Percentiles rank a stretch among this genome's conserved stretches.
These are phyloP conservation scores for Fraxinus sp. DNA, from an alignment of 305 asterid genomes.

Conservation along the genomic window DNA sequence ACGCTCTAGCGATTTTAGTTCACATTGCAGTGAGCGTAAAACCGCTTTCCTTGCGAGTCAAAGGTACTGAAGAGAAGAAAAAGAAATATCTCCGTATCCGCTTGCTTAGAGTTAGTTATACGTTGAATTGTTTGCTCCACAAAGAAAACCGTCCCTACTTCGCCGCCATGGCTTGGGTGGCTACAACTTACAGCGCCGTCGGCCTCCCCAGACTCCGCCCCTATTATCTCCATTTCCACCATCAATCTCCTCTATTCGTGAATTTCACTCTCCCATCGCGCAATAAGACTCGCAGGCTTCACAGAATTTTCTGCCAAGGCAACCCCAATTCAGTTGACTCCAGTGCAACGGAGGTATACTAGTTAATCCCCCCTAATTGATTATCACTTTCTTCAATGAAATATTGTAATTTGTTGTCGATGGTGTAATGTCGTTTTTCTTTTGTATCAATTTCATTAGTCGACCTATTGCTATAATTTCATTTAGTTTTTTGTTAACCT, in stretches of 20 bases:
- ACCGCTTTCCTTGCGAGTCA: background rate
- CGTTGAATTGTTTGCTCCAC: slow-evolving; percentile 24
- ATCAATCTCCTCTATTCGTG: slow-evolving; percentile 25
- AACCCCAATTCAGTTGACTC: slow-evolving; percentile 40
- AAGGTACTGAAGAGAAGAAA: background rate
- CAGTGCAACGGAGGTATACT: slow-evolving; percentile 33
- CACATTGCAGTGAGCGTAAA: background rate
- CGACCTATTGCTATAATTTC: background rate
- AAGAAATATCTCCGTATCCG: slow-evolving; percentile 8
- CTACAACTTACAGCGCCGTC: slow-evolving; percentile 54
- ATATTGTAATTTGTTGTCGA: background rate
- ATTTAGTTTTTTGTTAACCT: background rate
- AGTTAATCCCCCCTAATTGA: background rate
- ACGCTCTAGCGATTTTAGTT: background rate
- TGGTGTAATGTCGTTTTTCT: background rate
- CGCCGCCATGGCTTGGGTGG: slow-evolving; percentile 61
- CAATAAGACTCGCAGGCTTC: slow-evolving; percentile 28
- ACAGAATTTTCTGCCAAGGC: slow-evolving; percentile 37
- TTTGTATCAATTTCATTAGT: background rate
- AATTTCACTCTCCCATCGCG: slow-evolving; percentile 35
- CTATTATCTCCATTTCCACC: slow-evolving; percentile 24
- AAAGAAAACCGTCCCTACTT: slow-evolving; percentile 11
- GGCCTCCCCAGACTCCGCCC: slow-evolving; percentile 38
- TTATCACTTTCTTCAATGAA: background rate
- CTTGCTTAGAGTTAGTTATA: background rate